Evolutionary conservation across 352 stramenopile genomes (phyloP).

Genomic region (Globisporangium splendens): DNA sequence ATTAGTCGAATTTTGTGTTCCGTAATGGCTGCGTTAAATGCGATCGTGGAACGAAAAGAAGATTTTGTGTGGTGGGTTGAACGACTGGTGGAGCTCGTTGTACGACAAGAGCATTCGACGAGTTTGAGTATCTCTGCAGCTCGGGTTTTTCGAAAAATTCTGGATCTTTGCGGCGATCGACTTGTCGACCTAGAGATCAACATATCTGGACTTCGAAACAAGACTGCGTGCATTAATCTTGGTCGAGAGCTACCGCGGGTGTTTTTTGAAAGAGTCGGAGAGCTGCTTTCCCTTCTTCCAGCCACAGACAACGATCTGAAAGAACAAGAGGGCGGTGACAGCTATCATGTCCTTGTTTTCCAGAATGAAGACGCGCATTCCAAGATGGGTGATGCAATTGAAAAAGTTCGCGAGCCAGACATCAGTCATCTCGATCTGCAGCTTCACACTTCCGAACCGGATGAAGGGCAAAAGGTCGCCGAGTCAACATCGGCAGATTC

Average conservation of each 20-base stretch:
- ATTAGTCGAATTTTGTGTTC: conserved; percentile 9
- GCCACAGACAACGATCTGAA: background rate
- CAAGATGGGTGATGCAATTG: conserved; percentile 44
- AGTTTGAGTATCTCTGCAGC: conserved; percentile 8
- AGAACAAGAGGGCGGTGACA: background rate
- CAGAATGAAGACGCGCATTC: conserved; percentile 34
- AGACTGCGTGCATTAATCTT: conserved; percentile 9
- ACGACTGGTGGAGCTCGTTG: conserved; percentile 5
- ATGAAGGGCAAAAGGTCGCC: conserved; percentile 3
- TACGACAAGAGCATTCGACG: conserved; percentile 2
- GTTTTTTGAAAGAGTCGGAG: conserved; percentile 29
- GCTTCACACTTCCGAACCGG: conserved; percentile 2
- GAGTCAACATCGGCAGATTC: conserved; percentile 23
- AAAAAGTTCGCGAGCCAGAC: conserved; percentile 35
- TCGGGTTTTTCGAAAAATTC: conserved; percentile 11
- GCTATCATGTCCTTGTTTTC: conserved; percentile 50
- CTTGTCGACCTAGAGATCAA: conserved; percentile 11
- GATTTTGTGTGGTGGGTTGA: conserved; percentile 16
- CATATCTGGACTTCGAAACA: conserved; percentile 2
- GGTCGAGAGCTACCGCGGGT: conserved; percentile 28
- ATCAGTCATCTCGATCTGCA: conserved; percentile 26
- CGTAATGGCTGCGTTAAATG: conserved; percentile 7
- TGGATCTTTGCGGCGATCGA: conserved; percentile 11
- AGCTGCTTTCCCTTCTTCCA: conserved; percentile 15
- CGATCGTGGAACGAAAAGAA: conserved; percentile 1